Conservation (phyloP, 2,329 filamentous ascomycete genomes). For the Xylaria arbuscula region DNA sequence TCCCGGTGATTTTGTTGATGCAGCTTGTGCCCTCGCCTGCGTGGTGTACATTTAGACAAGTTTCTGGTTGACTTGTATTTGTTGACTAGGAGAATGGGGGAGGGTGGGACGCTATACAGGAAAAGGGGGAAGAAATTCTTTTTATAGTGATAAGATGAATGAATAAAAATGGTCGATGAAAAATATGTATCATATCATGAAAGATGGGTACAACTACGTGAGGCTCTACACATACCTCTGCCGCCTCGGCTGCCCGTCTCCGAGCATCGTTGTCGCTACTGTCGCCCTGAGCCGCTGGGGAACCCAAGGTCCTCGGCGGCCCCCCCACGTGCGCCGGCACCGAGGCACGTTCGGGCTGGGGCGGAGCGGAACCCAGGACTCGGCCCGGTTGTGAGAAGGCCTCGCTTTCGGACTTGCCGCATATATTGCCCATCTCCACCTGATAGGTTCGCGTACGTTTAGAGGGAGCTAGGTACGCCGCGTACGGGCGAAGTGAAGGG, state of each 20-base stretch:
- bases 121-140: neutral
- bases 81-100: too few relatives aligned
- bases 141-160: neutral
- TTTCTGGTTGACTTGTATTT: neutral
- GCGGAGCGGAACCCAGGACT: constrained; percentile 69
- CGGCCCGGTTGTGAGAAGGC: constrained; percentile 79
- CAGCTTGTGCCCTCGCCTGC: constrained; percentile 74
- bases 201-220: too few relatives aligned
- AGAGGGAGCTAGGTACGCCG: neutral
- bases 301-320: constrained; percentile 72
- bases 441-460: neutral
- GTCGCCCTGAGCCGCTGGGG: constrained; percentile 19
- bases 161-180: neutral
- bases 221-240: constrained; percentile 72
- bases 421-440: constrained; percentile 82
- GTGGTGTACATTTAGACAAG: constrained; percentile 10
- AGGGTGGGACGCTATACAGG: neutral
- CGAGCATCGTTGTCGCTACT: constrained; percentile 67
- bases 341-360: constrained; percentile 61
- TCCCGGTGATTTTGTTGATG: constrained; percentile 66
- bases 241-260: constrained; percentile 80
- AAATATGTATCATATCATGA: neutral
- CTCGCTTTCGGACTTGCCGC: constrained; percentile 76
- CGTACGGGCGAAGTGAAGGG: too few relatives aligned
- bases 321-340: constrained; percentile 65